Percentiles rank a stretch among this genome's conserved stretches.
Conservation (phyloP, 2,329 filamentous ascomycete genomes). For the Microdochium nivale region DNA sequence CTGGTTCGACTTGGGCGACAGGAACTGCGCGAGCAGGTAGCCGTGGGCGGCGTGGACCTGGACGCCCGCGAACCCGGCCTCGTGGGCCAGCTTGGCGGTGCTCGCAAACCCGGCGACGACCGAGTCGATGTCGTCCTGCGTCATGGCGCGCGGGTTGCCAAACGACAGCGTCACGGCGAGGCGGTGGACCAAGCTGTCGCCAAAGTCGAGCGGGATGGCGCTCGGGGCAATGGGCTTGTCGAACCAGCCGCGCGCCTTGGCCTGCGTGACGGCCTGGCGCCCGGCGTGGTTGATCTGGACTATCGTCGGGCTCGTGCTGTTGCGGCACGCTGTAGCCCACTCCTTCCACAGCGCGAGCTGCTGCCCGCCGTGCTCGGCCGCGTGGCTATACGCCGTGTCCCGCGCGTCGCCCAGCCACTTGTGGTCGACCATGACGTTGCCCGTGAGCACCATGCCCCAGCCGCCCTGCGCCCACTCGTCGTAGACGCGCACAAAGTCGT, state of each 20-base stretch:
- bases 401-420: slow-evolving; percentile 22
- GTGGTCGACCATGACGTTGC: slow-evolving; percentile 22
- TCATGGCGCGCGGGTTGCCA: slow-evolving; percentile 55
- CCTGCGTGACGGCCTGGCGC: slow-evolving; percentile 28
- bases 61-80: slow-evolving; percentile 62
- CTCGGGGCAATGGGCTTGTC: slow-evolving; percentile 32
- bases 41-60: slow-evolving; percentile 50
- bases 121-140: slow-evolving; percentile 53
- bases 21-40: slow-evolving; percentile 57
- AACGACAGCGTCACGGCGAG: slow-evolving; percentile 27
- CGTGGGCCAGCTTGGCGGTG: slow-evolving; percentile 45
- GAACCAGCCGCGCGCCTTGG: slow-evolving; percentile 24
- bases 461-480: slow-evolving; percentile 40
- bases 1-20: slow-evolving; percentile 39
- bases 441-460: slow-evolving; percentile 43
- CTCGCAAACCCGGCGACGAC: slow-evolving; percentile 53
- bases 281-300: slow-evolving; percentile 39
- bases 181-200: slow-evolving; percentile 23
- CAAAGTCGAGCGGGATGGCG: slow-evolving; percentile 31
- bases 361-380: slow-evolving; percentile 14
- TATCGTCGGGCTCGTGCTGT: slow-evolving; percentile 25
- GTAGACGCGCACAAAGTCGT: slow-evolving; percentile 34
- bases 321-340: slow-evolving; percentile 22
- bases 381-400: slow-evolving; percentile 24
- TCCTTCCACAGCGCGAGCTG: slow-evolving; percentile 25